These are phyloP conservation scores for Chlorophyllum brunneum DNA, from an alignment of 768 basidiomycete genomes.

Conservation along the genomic window DNA sequence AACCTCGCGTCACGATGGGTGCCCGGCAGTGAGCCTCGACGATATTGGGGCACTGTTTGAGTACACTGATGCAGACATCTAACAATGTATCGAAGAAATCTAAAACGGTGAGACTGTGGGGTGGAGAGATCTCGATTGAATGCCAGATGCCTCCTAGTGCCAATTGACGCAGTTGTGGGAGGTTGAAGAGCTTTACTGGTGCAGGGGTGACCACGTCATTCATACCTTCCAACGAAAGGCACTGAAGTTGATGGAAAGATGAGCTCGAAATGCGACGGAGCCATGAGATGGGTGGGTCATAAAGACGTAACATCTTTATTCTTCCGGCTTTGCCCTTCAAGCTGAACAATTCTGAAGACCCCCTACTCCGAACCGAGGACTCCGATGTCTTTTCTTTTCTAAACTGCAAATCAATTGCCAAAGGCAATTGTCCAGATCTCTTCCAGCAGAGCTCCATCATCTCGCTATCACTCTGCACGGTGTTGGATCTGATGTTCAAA, in stretches of 20 bases:
- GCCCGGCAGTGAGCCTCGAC: slow-evolving; percentile 1
- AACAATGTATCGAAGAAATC: not conserved
- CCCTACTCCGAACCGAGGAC: not conserved
- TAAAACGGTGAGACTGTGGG: not conserved
- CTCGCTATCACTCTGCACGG: not conserved
- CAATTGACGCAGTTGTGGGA: not conserved
- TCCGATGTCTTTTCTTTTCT: not conserved
- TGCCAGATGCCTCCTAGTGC: not conserved
- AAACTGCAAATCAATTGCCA: not conserved
- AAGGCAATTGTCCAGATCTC: not conserved
- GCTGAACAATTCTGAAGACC: not conserved
- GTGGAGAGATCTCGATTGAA: not conserved
- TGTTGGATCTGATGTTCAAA: not conserved
- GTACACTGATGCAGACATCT: not conserved
- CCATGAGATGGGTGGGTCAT: not conserved
- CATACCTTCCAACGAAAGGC: not conserved
- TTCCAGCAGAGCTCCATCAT: not conserved
- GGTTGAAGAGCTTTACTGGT: not conserved
- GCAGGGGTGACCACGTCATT: not conserved
- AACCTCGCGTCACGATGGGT: not conserved
- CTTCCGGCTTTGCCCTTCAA: not conserved
- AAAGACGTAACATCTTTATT: not conserved
- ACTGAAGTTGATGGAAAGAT: not conserved
- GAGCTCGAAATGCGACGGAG: not conserved
- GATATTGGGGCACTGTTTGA: not conserved